These are phyloP conservation scores for Trypanosoma melophagium DNA, from an alignment of 208 protist species.

Conservation along the genomic window DNA sequence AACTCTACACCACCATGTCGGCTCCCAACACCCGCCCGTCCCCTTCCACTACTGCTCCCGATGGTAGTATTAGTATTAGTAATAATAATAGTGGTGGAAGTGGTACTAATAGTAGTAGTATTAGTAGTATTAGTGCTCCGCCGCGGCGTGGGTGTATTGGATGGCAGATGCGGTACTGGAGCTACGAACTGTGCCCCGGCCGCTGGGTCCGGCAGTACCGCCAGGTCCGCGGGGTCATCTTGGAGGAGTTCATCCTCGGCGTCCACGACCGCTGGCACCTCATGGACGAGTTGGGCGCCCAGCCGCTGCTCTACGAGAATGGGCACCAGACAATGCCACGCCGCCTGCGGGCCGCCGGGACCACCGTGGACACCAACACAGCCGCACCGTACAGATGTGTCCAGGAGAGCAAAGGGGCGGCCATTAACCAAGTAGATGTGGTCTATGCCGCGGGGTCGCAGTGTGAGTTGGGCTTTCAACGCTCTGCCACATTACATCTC, in stretches of 20 bases:
- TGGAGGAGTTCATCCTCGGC: conserved; percentile 36
- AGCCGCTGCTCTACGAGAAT: conserved; percentile 16
- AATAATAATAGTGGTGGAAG: neutral
- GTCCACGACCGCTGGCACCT: conserved; percentile 27
- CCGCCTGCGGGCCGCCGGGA: conserved; percentile 10
- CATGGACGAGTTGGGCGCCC: conserved; percentile 18
- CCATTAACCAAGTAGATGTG: conserved; percentile 18
- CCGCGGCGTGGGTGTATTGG: conserved; percentile 1
- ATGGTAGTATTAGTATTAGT: too few species aligned
- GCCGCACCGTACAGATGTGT: conserved; percentile 4
- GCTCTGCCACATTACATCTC: conserved; percentile 12
- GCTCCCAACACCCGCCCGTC: neutral
- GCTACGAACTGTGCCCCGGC: conserved; percentile 37
- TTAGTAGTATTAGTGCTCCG: neutral
- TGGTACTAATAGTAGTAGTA: neutral
- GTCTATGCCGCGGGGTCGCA: conserved; percentile 7
- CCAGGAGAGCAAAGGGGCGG: neutral
- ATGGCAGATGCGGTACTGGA: conserved; percentile 22
- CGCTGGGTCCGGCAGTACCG: conserved; percentile 38
- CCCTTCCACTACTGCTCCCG: neutral
- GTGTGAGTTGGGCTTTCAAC: conserved; percentile 6
- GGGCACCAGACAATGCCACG: conserved; percentile 23
- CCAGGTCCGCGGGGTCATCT: conserved; percentile 21
- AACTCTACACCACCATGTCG: too few species aligned
- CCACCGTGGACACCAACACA: neutral